Base-by-base conservation (phyloP, 805 yeast genomes). In the Myxozyma neglecta region DNA sequence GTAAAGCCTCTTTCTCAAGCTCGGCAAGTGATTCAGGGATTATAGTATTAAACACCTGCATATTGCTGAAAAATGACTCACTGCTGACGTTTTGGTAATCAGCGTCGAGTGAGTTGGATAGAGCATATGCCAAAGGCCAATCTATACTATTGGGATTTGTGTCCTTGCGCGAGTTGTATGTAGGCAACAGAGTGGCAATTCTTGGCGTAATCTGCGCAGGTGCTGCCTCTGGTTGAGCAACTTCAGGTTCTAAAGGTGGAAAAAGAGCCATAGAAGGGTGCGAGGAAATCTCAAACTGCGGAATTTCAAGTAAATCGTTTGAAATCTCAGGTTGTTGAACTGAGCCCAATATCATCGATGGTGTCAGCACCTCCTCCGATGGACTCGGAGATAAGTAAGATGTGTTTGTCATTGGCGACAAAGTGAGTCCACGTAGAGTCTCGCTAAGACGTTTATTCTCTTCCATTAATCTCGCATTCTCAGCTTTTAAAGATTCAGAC, bases 1-100 rank as follows among this genome's bases (percentile, higher is more conserved):
- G 64, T 40, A 53, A 50, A 13, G 61, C 50, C 43, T 60, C 69
- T 61, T 70, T 69, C 42, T 68, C 70, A 24, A 68, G 56, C 52
- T 66, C 72, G 8, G 73, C 69, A 45, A 70, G 56, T 16, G 60
- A 56, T 48, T 65, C 66, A 20, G 69, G 68, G 16, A 68, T 63
- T 34, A 67, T 57, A 2, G 70, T 68, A 54, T 65, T 64, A 47
- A 58, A 66, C n/a, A 67, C 58, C 54, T 67, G 68, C 66, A 64
- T 61, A 56, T 58, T 64, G 46, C 63, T 43, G 42, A 57, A 10
- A 5, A 34, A 13, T 13, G 43, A 20, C 40, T 39, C 40, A 46
- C 46, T 36, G 39, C 32, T 46, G 13, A 24, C 42, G 36, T 16
- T 50, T 20, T n/a, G 42, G 36, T 37, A 14, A 29, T 13, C 53